Base-by-base conservation (phyloP, 2,329 filamentous ascomycete genomes). In the Colletotrichum sp. region DNA sequence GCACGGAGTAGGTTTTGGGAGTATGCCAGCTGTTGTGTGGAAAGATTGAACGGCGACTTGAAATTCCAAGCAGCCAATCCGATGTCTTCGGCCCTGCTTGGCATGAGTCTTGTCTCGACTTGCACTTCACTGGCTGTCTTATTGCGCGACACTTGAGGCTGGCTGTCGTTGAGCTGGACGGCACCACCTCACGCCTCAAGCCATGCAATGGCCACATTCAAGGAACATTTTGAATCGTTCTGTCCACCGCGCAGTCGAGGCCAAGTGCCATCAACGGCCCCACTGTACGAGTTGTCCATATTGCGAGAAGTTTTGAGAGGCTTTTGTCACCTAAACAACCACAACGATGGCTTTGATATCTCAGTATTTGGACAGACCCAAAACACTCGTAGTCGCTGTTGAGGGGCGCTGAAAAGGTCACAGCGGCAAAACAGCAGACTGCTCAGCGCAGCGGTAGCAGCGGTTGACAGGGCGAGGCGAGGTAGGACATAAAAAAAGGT, bases 401-500 rank as follows among this genome's bases (percentile, higher is more conserved):
- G 57, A 55, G 68, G 63, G 14, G 65, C 63, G 36, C 68, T 64
- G 60, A 9, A 43, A 36, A 32, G 34, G 72, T 43, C 69, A 55
- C 69, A 32, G 73, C 73, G 63, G 63, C 24, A 36, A 39, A 68
- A 63, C 39, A 64, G 24, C 39, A 57, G 61, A 67, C n/a, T 52
- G 43, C 43, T 52, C 26, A 61, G 39, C 63, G 36, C 69, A 64
- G 69, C 69, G 63, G 72, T 30, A 75, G 48, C 55, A 43, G 73
- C 69, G 73, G 69, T 72, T 72, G 69, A 68, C 26, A 57, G 63
- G 68, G 63, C 61, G 34, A 55, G 48, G 34, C 13, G 36, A 69
- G 36, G 32, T 55, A 34, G 63, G 26, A 28, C 59, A 63, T 52
- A 28, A 39, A n/a, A 14, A 14, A 21, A 32, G n/a, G 68, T 63